phyloP scores from a whole-genome alignment of 2,329 filamentous ascomycete species.

The Aspergillus novofumigatus region DNA sequence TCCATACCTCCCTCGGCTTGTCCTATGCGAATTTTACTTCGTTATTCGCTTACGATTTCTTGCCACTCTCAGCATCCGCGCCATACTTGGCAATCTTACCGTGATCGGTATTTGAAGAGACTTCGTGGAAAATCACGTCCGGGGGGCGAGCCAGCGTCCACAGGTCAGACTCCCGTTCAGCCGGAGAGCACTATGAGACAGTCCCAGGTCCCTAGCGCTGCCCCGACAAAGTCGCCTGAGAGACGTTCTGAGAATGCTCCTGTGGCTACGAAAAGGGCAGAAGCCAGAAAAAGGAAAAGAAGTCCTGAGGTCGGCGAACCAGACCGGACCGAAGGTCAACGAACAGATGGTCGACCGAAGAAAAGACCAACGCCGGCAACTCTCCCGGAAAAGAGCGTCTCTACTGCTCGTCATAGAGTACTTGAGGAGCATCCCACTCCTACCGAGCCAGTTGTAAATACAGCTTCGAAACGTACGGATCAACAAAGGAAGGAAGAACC shows the following conservation, averaged over 20 bases:
- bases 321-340: not conserved
- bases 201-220: constrained; percentile 1
- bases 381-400: not conserved
- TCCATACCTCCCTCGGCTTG: not conserved
- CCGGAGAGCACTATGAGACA: constrained; percentile 4
- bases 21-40: not conserved
- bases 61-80: constrained; percentile 31
- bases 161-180: not conserved
- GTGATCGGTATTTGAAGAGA: constrained; percentile 43
- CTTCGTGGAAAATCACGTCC: constrained; percentile 35
- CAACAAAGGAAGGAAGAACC: not conserved
- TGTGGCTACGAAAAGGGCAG: not conserved
- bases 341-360: not conserved
- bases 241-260: not conserved
- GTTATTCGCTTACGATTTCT: constrained; percentile 5
- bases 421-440: not conserved
- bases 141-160: constrained; percentile 18
- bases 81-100: constrained; percentile 48
- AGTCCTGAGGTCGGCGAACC: constrained; percentile 1
- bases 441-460: not conserved
- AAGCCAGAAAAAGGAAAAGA: constrained; percentile 22
- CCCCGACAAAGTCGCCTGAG: constrained; percentile 4
- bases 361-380: constrained; percentile 9
- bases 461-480: not conserved
- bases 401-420: not conserved